These are phyloP conservation scores for Drosera capensis DNA, from an alignment of 148 eudicot genomes.

Conservation along the genomic window DNA sequence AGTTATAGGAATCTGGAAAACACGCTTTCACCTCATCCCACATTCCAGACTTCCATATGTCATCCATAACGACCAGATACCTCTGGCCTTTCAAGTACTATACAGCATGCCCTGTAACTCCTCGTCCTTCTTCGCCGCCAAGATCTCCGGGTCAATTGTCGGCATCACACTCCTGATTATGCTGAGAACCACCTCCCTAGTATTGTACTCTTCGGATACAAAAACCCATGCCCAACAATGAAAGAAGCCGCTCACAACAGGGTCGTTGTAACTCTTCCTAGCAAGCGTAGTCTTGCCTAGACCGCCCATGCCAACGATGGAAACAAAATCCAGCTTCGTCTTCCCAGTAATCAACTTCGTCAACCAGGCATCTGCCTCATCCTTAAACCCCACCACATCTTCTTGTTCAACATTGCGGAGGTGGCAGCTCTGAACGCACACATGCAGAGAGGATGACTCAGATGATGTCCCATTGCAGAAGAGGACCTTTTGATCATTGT, in stretches of 20 bases:
- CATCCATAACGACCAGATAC: slow-evolving; percentile 32
- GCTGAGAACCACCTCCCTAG: slow-evolving; percentile 14
- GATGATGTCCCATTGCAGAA: too few species aligned
- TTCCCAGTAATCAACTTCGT: slow-evolving; percentile 5
- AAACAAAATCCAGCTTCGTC: slow-evolving; percentile 13
- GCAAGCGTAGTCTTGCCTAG: slow-evolving; percentile 43
- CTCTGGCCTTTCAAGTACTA: not conserved
- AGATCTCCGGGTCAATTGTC: not conserved
- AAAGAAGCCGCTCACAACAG: slow-evolving; percentile 5
- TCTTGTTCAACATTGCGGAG: slow-evolving; percentile 7
- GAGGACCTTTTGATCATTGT: too few species aligned
- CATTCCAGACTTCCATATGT: slow-evolving; percentile 19
- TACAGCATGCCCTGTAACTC: slow-evolving; percentile 1
- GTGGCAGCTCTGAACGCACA: too few species aligned
- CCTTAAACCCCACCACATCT: slow-evolving; percentile 21
- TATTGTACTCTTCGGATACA: slow-evolving; percentile 19
- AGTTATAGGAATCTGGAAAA: slow-evolving; percentile 11
- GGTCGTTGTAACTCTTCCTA: slow-evolving; percentile 15
- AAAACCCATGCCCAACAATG: slow-evolving; percentile 23
- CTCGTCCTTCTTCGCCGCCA: not conserved
- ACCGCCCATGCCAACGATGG: slow-evolving; percentile 29
- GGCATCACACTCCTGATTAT: slow-evolving; percentile 9
- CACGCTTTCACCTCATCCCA: slow-evolving; percentile 23
- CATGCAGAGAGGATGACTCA: too few species aligned
- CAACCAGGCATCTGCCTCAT: slow-evolving; percentile 9